Conservation (phyloP, 306 rosid species). For the Myrica gale region DNA sequence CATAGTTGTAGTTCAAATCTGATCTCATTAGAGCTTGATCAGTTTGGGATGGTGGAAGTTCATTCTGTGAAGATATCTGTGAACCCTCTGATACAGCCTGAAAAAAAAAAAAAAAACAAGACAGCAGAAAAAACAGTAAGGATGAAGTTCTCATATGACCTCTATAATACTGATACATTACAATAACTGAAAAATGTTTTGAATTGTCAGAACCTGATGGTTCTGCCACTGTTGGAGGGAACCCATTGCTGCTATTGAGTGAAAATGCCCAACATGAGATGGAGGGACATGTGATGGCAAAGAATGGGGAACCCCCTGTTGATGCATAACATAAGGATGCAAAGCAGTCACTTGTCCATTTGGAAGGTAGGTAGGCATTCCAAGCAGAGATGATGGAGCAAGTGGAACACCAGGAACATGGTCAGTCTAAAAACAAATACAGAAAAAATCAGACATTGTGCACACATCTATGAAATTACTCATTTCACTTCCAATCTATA, state of each 20-base stretch:
- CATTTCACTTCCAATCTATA: background rate
- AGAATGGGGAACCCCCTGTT: slow-evolving; percentile 75
- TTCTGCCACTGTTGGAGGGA: slow-evolving; percentile 88
- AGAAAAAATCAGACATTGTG: slow-evolving; percentile 4
- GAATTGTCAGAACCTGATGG: slow-evolving; percentile 58
- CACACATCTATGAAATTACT: background rate
- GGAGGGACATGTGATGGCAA: slow-evolving; percentile 74
- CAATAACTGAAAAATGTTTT: slow-evolving; percentile 14
- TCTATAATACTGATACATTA: background rate
- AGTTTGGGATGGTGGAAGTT: slow-evolving; percentile 56
- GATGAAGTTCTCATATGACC: background rate
- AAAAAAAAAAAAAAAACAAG: slow-evolving; percentile 1
- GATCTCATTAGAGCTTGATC: slow-evolving; percentile 61
- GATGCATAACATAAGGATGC: slow-evolving; percentile 89
- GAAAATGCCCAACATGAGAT: slow-evolving; percentile 79
- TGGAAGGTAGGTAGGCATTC: slow-evolving; percentile 86
- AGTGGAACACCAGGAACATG: slow-evolving; percentile 61
- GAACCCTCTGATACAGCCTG: slow-evolving; percentile 65
- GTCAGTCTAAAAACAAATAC: slow-evolving; percentile 51
- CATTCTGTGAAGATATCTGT: slow-evolving; percentile 55
- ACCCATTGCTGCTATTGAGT: slow-evolving; percentile 61
- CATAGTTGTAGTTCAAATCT: slow-evolving; percentile 58
- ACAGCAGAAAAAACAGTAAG: slow-evolving; percentile 5
- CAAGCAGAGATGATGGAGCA: slow-evolving; percentile 77
- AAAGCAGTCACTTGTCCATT: slow-evolving; percentile 79